Evolutionary conservation across 2,329 filamentous ascomycete genomes (phyloP), one percentile per base, ranked within the genome.

Genomic region (Pseudogymnoascus sp.): DNA sequence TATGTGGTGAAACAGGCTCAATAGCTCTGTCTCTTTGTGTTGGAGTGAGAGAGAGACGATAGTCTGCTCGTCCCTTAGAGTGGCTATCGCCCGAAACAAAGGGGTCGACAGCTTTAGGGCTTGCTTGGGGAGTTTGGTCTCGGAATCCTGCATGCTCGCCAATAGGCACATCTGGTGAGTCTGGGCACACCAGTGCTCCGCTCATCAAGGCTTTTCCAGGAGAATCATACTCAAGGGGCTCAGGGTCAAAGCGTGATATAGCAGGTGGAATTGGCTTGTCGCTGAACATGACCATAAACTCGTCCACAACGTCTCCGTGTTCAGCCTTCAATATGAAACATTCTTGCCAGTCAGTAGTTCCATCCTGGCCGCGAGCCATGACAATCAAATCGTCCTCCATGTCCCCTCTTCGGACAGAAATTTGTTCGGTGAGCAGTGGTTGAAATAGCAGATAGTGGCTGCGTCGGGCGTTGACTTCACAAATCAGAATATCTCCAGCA

Each of bases 371-470:
- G 63, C 91, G 86, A 62, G 97, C 82, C 93, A 97, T 97, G 64
- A 96, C 78, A 7, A 96, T 82, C 65, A 97, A 82, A 67, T 96
- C 88, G 28, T 85, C 83, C 61, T 83, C 80, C 38, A 77, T 74
- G 38, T 92, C 87, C 11, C 92, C 92, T 64, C 82, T 86, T 40
- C 93, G 87, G 59, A 92, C 91, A 11, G 95, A 97, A 18, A 96
- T 82, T 64, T 85, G 82, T 37, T 82, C 80, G 66, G 85, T 81
- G 16, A 87, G 81, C n/a, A 97, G 81, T 0, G 95, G 93, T n/a
- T 93, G 89, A 70, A 99, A 96, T 0, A 99, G 81, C 4, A 99
- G 82, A 86, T 91, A 97, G 28, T 80, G 79, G 61, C 86, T 85
- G 12, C 88, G 86, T 5, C 83, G 82, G 61, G 85, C 83, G 49